These are phyloP conservation scores for Fusarium penzigii DNA, from an alignment of 2,329 filamentous ascomycete genomes.

Conservation along the genomic window DNA sequence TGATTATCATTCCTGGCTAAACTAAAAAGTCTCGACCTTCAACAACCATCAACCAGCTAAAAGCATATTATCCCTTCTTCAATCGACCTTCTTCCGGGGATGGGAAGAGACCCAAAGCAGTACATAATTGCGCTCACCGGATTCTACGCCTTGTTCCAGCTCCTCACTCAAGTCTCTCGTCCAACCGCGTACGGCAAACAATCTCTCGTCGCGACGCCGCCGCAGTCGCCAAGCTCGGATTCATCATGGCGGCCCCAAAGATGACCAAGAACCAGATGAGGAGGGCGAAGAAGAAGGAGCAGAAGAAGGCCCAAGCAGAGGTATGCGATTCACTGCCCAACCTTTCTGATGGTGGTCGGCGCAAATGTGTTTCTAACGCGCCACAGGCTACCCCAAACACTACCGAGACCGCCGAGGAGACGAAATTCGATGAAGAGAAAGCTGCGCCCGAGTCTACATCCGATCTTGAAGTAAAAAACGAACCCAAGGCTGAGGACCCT, in stretches of 20 bases:
- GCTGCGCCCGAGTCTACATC: slow-evolving; percentile 37
- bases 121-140: slow-evolving; percentile 35
- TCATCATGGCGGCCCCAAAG: slow-evolving; percentile 66
- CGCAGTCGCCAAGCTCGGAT: slow-evolving; percentile 21
- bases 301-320: slow-evolving; percentile 68
- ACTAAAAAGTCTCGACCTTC: background rate
- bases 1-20: background rate
- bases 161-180: slow-evolving; percentile 37
- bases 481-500: slow-evolving; percentile 34
- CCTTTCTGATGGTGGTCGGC: background rate
- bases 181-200: slow-evolving; percentile 30
- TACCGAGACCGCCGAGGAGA: slow-evolving; percentile 19
- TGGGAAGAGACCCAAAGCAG: slow-evolving; percentile 42
- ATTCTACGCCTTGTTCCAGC: slow-evolving; percentile 40
- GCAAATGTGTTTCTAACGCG: slow-evolving; percentile 17
- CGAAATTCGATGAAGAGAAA: slow-evolving; percentile 29
- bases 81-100: slow-evolving; percentile 23
- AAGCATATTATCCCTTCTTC: slow-evolving; percentile 6
- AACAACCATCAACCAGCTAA: background rate
- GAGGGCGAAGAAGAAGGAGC: slow-evolving; percentile 91
- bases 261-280: slow-evolving; percentile 93
- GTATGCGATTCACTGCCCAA: slow-evolving; percentile 33
- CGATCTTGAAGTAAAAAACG: slow-evolving; percentile 46
- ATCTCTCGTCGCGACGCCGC: slow-evolving; percentile 27
- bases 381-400: slow-evolving; percentile 19